Evolutionary conservation across 2,329 filamentous ascomycete genomes (phyloP).

Genomic region (Cercospora sp.): DNA sequence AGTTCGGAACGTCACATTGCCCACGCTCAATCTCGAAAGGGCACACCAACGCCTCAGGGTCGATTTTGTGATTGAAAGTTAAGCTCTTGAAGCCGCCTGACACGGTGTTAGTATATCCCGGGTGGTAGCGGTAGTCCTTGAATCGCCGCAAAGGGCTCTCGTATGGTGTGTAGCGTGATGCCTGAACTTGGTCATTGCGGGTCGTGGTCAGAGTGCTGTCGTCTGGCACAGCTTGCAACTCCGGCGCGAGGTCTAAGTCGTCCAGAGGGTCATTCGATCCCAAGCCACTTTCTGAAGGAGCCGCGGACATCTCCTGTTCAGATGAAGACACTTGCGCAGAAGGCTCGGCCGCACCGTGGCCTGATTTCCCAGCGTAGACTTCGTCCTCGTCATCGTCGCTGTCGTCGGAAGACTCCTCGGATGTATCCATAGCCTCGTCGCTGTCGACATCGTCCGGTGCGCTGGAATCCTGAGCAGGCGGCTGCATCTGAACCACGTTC

Average conservation of each 20-base stretch:
- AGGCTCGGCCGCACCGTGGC: background rate
- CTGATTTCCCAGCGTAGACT: background rate
- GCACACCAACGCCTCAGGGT: constrained; percentile 72
- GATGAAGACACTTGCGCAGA: background rate
- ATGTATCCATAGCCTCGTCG: constrained; percentile 30
- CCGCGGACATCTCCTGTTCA: background rate
- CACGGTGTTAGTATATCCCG: constrained; percentile 68
- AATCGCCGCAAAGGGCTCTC: constrained; percentile 80
- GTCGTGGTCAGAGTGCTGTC: constrained; percentile 16
- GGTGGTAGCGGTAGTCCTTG: constrained; percentile 87
- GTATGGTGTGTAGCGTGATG: constrained; percentile 60
- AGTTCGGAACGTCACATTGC: constrained; percentile 71
- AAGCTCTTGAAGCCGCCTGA: constrained; percentile 79
- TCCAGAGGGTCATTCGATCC: background rate
- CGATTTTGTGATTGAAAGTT: constrained; percentile 91
- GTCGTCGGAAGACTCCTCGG: constrained; percentile 19
- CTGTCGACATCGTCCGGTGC: constrained; percentile 18
- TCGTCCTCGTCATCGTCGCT: constrained; percentile 10
- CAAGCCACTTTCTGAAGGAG: background rate
- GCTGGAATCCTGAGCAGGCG: background rate
- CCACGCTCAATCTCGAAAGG: constrained; percentile 70
- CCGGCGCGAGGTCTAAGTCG: constrained; percentile 40
- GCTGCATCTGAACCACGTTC: background rate
- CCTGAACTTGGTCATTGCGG: constrained; percentile 22
- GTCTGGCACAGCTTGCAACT: constrained; percentile 38